These are phyloP conservation scores for Podospora didyma DNA, from an alignment of 495 filamentous ascomycete species.

Conservation along the genomic window DNA sequence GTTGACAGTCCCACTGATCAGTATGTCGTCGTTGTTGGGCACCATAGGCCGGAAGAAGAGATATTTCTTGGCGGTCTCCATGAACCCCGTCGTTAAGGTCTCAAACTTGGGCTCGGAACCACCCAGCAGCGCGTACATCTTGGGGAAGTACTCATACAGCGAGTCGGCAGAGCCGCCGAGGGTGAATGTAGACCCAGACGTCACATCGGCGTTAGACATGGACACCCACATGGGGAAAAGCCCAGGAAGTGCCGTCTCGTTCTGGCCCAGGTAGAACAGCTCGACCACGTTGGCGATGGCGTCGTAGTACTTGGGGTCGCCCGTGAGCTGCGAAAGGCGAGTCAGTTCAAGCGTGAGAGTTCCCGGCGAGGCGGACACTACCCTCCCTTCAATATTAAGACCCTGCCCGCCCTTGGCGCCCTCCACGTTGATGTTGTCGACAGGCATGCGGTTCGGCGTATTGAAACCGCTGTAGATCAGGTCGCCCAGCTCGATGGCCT, in stretches of 20 bases:
- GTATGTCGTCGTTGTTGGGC: constrained; percentile 58
- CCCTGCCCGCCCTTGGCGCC: constrained; percentile 71
- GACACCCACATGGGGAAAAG: constrained; percentile 36
- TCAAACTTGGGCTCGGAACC: constrained; percentile 30
- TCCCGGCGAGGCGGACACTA: constrained; percentile 64
- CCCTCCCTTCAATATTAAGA: constrained; percentile 51
- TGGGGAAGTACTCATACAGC: constrained; percentile 87
- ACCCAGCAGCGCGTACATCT: constrained; percentile 43
- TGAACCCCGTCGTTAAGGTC: constrained; percentile 45
- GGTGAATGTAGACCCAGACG: constrained; percentile 48
- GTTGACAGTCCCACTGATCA: constrained; percentile 51
- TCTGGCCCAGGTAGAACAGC: constrained; percentile 64
- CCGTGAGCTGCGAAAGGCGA: constrained; percentile 73
- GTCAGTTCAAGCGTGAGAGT: constrained; percentile 81
- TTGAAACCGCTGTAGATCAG: constrained; percentile 77
- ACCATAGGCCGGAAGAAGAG: constrained; percentile 63
- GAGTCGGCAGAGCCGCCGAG: constrained; percentile 80
- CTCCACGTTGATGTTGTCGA: constrained; percentile 59
- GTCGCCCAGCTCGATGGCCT: constrained; percentile 72
- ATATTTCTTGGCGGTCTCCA: constrained; percentile 57
- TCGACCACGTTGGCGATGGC: constrained; percentile 73
- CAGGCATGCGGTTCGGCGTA: constrained; percentile 77
- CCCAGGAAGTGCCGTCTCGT: constrained; percentile 63
- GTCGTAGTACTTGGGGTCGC: constrained; percentile 78
- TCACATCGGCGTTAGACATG: constrained; percentile 23